Evolutionary conservation across 139 green algal genomes (phyloP).

Genomic region (Microglena sp.): DNA sequence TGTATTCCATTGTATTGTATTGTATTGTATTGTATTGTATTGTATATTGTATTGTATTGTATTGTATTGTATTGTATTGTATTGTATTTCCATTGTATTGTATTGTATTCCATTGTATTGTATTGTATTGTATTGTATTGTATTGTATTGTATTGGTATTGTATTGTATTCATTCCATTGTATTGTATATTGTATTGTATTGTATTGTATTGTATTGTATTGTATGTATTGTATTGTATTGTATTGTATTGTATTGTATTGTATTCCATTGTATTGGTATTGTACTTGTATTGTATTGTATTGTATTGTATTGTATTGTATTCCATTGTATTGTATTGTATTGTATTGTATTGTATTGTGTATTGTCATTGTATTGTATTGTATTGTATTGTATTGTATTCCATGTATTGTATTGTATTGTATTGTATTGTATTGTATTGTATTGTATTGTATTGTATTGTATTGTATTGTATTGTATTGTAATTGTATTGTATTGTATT

Average conservation of each 20-base stretch:
- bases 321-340: constrained; percentile 7
- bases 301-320: constrained; percentile 6
- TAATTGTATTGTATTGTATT: background rate
- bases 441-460: background rate
- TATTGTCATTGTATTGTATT: constrained; percentile 2
- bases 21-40: constrained; percentile 5
- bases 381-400: background rate
- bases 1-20: constrained; percentile 3
- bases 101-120: constrained; percentile 3
- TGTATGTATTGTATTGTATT: background rate
- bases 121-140: constrained; percentile 5
- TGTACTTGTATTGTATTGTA: constrained; percentile 8
- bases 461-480: background rate
- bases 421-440: background rate
- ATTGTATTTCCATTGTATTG: constrained; percentile 3
- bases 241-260: constrained; percentile 3
- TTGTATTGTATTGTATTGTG: constrained; percentile 10
- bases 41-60: too few relatives aligned
- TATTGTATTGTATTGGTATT: constrained; percentile 4
- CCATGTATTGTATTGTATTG: background rate
- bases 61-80: constrained; percentile 5
- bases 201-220: constrained; percentile 5
- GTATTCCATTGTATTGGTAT: background rate
- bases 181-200: constrained; percentile 5
- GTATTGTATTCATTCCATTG: constrained; percentile 1